Evolutionary conservation across 2,329 filamentous ascomycete genomes (phyloP).

Genomic region (Pseudocercospora fuligena): DNA sequence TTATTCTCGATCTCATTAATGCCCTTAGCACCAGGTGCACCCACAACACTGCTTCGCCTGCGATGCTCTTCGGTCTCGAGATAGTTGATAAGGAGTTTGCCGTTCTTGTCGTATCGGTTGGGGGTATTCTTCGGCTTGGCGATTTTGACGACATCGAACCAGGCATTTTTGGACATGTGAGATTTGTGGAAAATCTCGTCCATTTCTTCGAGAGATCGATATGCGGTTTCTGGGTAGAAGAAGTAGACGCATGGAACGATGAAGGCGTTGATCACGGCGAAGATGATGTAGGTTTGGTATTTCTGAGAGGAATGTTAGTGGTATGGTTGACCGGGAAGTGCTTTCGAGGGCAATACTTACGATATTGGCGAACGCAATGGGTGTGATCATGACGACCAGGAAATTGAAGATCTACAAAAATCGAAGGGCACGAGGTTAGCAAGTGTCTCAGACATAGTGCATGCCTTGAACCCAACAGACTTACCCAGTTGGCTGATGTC

Average conservation of each 20-base stretch:
- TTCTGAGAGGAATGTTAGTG: neutral
- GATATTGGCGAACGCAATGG: slow-evolving; percentile 61
- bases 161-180: slow-evolving; percentile 35
- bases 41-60: slow-evolving; percentile 21
- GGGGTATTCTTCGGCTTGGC: slow-evolving; percentile 56
- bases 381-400: slow-evolving; percentile 61
- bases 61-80: slow-evolving; percentile 41
- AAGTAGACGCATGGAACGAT: slow-evolving; percentile 56
- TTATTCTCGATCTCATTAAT: slow-evolving; percentile 24
- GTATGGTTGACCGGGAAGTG: too few species aligned
- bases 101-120: slow-evolving; percentile 62
- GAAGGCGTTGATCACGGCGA: slow-evolving; percentile 67
- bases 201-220: slow-evolving; percentile 69
- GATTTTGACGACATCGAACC: slow-evolving; percentile 56
- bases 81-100: slow-evolving; percentile 60
- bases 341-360: slow-evolving; percentile 42
- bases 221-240: slow-evolving; percentile 62
- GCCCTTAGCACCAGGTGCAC: slow-evolving; percentile 9
- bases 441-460: too few species aligned
- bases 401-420: slow-evolving; percentile 40
- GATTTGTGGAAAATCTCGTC: slow-evolving; percentile 67
- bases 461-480: too few species aligned
- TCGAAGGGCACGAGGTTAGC: slow-evolving; percentile 39
- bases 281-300: slow-evolving; percentile 47
- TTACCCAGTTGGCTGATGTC: slow-evolving; percentile 47